Evolutionary conservation across 495 filamentous ascomycete genomes (phyloP).

Genomic region (Sporormia fimetaria): DNA sequence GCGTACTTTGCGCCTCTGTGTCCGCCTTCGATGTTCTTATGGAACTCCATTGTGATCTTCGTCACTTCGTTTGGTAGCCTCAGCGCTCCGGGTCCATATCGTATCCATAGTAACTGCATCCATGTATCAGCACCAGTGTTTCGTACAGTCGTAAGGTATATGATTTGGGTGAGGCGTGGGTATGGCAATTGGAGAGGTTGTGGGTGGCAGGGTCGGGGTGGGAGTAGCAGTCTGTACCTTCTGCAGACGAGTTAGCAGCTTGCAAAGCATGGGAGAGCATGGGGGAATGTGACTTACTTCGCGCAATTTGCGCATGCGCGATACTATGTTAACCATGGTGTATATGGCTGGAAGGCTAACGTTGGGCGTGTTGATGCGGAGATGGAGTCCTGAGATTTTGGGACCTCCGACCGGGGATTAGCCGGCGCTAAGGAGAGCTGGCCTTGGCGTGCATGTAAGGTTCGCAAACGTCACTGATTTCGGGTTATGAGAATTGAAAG

Average conservation of each 20-base stretch:
- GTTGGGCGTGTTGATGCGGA: background rate
- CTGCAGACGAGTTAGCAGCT: conserved; percentile 26
- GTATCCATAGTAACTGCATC: conserved; percentile 54
- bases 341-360: conserved; percentile 20
- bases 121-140: background rate
- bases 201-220: conserved; percentile 3
- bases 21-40: conserved; percentile 49
- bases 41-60: conserved; percentile 74
- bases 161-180: conserved; percentile 6
- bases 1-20: conserved; percentile 71
- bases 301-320: conserved; percentile 68
- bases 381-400: conserved; percentile 16
- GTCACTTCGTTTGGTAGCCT: conserved; percentile 69
- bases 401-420: conserved; percentile 4
- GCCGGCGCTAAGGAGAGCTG: no score
- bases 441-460: no score
- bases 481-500: no score
- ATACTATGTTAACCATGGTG: conserved; percentile 68
- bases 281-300: conserved; percentile 44
- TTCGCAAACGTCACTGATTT: no score
- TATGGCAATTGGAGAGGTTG: conserved; percentile 5
- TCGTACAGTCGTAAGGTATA: background rate
- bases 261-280: background rate
- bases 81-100: conserved; percentile 70
- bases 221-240: conserved; percentile 35